These are phyloP conservation scores for Dentiscutata heterogama DNA, from an alignment of 371 early-diverging fungal species.

Conservation along the genomic window DNA sequence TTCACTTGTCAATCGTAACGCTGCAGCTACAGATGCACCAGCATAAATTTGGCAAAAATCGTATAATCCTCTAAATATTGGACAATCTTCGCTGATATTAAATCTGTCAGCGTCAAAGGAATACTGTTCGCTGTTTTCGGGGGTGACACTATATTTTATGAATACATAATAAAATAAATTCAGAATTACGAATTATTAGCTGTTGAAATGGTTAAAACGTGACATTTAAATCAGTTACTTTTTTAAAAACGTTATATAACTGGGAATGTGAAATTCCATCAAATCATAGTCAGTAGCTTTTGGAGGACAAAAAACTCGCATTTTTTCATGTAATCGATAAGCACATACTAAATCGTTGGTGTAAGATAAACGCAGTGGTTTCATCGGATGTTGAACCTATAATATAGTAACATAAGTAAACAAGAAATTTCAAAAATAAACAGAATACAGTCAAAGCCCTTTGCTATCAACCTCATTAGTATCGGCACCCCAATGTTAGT, in stretches of 20 bases:
- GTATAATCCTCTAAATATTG: constrained; percentile 96
- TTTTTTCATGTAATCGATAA: constrained; percentile 86
- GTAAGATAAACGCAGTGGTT: constrained; percentile 92
- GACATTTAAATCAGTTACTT: constrained; percentile 59
- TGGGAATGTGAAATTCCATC: constrained; percentile 94
- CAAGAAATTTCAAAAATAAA: background rate
- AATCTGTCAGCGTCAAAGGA: constrained; percentile 75
- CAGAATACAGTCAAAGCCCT: too few species aligned
- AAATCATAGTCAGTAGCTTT: constrained; percentile 97
- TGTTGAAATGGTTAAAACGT: background rate
- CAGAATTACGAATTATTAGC: background rate
- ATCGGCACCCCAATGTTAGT: too few species aligned
- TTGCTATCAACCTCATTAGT: too few species aligned
- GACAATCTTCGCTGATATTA: constrained; percentile 98
- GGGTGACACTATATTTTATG: constrained; percentile 76
- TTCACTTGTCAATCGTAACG: constrained; percentile 80
- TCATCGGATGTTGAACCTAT: constrained; percentile 95
- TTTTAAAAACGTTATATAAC: constrained; percentile 98
- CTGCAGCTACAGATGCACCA: constrained; percentile 90
- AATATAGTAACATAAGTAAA: background rate
- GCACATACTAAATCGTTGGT: constrained; percentile 92
- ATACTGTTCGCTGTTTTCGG: constrained; percentile 80
- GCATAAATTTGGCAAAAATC: constrained; percentile 94
- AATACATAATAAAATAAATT: background rate
- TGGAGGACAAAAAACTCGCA: constrained; percentile 92